These are phyloP conservation scores for Dendrobium huoshanense DNA, from an alignment of 106 monocot species.

Conservation along the genomic window DNA sequence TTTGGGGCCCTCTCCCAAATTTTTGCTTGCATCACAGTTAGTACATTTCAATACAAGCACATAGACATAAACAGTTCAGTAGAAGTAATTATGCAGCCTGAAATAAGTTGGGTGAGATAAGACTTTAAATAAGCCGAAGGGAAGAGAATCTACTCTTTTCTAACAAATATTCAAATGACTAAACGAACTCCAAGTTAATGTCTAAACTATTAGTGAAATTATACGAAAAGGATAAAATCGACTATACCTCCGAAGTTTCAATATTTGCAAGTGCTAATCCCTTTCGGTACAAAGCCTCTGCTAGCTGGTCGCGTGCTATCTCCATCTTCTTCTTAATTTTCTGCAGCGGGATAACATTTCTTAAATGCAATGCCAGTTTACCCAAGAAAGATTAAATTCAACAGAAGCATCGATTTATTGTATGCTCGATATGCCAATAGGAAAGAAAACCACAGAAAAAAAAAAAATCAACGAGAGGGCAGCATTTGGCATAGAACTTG, in stretches of 20 bases:
- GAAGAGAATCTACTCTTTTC: not conserved
- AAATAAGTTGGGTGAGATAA: too few relatives aligned
- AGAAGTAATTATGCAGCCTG: not conserved
- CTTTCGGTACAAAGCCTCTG: slow-evolving; percentile 84
- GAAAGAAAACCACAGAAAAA: not conserved
- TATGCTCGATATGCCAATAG: not conserved
- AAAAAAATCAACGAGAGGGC: not conserved
- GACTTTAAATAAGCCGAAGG: not conserved
- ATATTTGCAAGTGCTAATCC: slow-evolving; percentile 75
- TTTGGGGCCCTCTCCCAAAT: too few relatives aligned
- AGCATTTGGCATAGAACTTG: not conserved
- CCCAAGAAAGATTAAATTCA: not conserved
- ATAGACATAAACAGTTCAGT: not conserved
- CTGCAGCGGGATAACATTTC: slow-evolving; percentile 22
- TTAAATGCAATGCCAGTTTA: not conserved
- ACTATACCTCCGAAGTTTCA: slow-evolving; percentile 47
- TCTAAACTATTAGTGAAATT: not conserved
- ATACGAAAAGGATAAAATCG: not conserved
- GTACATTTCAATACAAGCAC: not conserved
- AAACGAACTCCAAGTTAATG: not conserved
- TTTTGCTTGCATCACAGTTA: too few relatives aligned
- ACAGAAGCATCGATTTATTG: not conserved
- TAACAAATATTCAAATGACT: not conserved
- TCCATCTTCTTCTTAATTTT: slow-evolving; percentile 89
- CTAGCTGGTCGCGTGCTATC: slow-evolving; percentile 64